Conservation (phyloP, 2,329 filamentous ascomycete species). For the Alternaria solani region DNA sequence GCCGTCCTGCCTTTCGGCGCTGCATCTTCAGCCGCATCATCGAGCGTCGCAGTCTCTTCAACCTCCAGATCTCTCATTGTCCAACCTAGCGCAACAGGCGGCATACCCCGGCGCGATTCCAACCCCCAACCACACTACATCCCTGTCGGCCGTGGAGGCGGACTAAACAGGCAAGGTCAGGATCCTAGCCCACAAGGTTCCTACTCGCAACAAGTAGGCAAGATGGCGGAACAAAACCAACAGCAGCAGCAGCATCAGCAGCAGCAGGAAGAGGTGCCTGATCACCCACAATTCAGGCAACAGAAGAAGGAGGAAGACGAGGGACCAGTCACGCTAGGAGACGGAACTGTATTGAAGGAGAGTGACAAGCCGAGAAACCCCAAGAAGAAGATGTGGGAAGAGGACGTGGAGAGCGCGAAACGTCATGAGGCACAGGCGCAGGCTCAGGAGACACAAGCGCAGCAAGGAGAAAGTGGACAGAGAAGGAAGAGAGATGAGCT, state of each 20-base stretch:
- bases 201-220: constrained; percentile 46
- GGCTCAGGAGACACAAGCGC: constrained; percentile 10
- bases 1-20: constrained; percentile 64
- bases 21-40: constrained; percentile 31
- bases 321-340: constrained; percentile 51
- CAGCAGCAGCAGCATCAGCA: constrained; percentile 29
- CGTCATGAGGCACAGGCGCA: constrained; percentile 37
- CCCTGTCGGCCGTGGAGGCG: constrained; percentile 61
- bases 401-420: constrained; percentile 48
- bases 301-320: constrained; percentile 36
- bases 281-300: constrained; percentile 37
- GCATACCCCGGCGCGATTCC: constrained; percentile 42
- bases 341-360: constrained; percentile 56
- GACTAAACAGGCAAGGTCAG: constrained; percentile 53
- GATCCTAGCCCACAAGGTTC: constrained; percentile 49
- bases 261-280: constrained; percentile 29
- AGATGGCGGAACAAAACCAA: constrained; percentile 32
- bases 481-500: constrained; percentile 34
- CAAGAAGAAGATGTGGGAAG: constrained; percentile 70
- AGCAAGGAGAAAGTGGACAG: constrained; percentile 17
- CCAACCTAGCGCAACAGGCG: constrained; percentile 55
- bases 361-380: constrained; percentile 59
- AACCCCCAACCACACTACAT: constrained; percentile 49
- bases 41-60: constrained; percentile 22
- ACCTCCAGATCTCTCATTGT: constrained; percentile 52